Conservation (phyloP, 441 rosid genomes). For the Pelargonium cotyledonis region DNA sequence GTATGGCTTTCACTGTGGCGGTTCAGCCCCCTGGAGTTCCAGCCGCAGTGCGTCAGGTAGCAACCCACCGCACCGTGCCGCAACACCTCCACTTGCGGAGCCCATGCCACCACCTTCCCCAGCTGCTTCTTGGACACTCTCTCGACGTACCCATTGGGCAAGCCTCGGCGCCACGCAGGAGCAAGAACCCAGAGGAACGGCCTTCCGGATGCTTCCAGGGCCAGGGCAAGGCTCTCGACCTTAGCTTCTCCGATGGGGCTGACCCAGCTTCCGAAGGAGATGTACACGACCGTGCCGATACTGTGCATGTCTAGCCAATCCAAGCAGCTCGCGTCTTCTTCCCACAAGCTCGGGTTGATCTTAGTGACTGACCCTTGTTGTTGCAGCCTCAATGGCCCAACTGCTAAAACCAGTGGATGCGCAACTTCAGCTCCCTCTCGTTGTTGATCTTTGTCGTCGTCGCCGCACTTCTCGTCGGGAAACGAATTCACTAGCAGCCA, state of each 20-base stretch:
- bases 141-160: slow-evolving; percentile 40
- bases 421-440: too few relatives aligned
- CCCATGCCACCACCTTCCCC: slow-evolving; percentile 57
- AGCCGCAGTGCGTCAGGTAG: slow-evolving; percentile 56
- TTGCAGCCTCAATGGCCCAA: slow-evolving; percentile 43
- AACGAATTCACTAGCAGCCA: slow-evolving; percentile 65
- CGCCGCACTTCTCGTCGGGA: slow-evolving; percentile 28
- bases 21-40: too few relatives aligned
- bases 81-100: slow-evolving; percentile 54
- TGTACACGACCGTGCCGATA: slow-evolving; percentile 44
- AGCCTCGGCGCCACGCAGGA: slow-evolving; percentile 43
- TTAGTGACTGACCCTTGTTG: too few relatives aligned
- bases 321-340: slow-evolving; percentile 56
- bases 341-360: slow-evolving; percentile 52
- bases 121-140: too few relatives aligned
- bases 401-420: slow-evolving; percentile 28
- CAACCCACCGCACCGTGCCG: slow-evolving; percentile 43
- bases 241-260: slow-evolving; percentile 56
- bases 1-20: slow-evolving; percentile 65
- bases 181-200: slow-evolving; percentile 64
- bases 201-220: slow-evolving; percentile 39
- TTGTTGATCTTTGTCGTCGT: background rate
- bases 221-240: slow-evolving; percentile 36
- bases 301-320: slow-evolving; percentile 58
- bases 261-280: slow-evolving; percentile 87